Evolutionary conservation across 352 stramenopile genomes (phyloP), one percentile per base, ranked within the genome.

Genomic region (Sclerospora graminicola): DNA sequence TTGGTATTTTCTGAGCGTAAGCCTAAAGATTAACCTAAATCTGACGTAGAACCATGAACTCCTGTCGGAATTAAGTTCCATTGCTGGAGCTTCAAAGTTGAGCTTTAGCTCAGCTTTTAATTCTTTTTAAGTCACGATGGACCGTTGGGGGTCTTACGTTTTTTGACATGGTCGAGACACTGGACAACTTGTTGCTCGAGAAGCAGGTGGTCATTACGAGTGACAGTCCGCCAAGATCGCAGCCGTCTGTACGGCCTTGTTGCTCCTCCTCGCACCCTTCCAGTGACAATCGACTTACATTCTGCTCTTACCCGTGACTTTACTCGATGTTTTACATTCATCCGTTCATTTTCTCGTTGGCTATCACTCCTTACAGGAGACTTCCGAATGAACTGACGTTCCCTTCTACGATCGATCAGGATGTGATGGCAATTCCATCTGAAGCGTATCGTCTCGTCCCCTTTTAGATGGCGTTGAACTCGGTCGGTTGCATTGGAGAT

Each of bases 271-370:
- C 4, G 48, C 75, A 19, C 80, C 80, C n/a, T 92, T 85, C 45
- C 77, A 88, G 60, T 92, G 80, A 77, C 80, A 92, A 60, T 92
- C 77, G 13, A 92, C 80, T 9, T 92, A 89, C 31, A 92, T 92
- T n/a, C 80, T 77, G 3, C 37, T 89, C 45, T 38, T 92, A 8
- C 80, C 80, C 13, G 74, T 70, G 15, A 67, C 56, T 7, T 39
- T 92, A 10, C 49, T 88, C 20, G 80, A 89, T 44, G 89, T 92
- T 47, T 54, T 92, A 21, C 80, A 92, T 45, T 92, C 80, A 6
- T 77, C 80, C 7, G 80, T 92, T 3, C 80, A 77, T 8, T 92
- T 87, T 39, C 61, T 92, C 13, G 77, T 72, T 1, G 80, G 75
- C 2, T 85, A 73, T 21, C 77, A 89, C 29, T 47, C 60, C 4